Evolutionary conservation across 768 basidiomycete genomes (phyloP), one percentile per base, ranked within the genome.

Genomic region (Hebeloma cylindrosporum): DNA sequence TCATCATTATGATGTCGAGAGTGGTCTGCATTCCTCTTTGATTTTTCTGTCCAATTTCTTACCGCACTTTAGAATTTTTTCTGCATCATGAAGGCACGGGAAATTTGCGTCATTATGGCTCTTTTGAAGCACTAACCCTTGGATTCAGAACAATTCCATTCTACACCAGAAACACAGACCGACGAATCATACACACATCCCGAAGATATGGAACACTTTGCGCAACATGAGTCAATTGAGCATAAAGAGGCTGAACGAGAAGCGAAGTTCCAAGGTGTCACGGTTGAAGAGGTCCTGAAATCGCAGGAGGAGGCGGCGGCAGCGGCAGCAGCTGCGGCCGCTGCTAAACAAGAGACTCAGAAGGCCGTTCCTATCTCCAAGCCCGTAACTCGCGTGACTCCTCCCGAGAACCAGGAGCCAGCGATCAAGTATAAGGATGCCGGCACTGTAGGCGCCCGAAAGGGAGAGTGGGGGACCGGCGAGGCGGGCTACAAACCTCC

Each of bases 141-240:
- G 8, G 10, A 17, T 26, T 10, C 56, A 91, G 90, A 98, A 69
- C 69, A 90, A 67, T 96, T 77, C 74, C 96, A 99, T 67, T 86
- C 83, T 21, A 97, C 95, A 26, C 94, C 93, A 0, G 96, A 98
- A 62, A 98, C 95, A 0, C 96, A 98, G 65, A 93, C 93, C 0
- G 94, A 97, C 61, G 91, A 92, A 54, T 78, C 93, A 0, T 99
- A 98, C 68, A 86, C 61, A 48, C 96, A 99, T 63, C 87, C 93
- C 1, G 96, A 98, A 66, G 92, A 93, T 63, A 45, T 86, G 34
- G 93, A 94, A 56, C 95, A 99, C 60, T 98, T 98, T 60, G 75
- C 82, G 20, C 82, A 90, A 41, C 95, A 98, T 62, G 89, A 88
- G 53, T 57, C 66, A 3, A 97, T 98, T 48, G 95, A 98, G 60